Evolutionary conservation across 495 filamentous ascomycete species (phyloP).

Genomic region (Rusavskia elegans): DNA sequence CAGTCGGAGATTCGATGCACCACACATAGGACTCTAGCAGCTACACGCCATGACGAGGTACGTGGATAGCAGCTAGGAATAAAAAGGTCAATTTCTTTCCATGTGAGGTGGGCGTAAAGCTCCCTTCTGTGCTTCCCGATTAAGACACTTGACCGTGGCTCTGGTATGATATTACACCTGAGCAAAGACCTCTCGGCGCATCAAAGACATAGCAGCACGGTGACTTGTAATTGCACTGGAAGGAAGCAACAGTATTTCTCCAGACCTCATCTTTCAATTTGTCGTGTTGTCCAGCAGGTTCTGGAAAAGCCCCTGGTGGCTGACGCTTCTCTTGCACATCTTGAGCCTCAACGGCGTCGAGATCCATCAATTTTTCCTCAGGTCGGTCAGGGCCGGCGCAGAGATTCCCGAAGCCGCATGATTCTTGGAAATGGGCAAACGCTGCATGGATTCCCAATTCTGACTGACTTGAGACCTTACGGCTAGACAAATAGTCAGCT

Average conservation of each 20-base stretch:
- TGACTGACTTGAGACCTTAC: neutral
- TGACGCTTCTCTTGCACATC: neutral
- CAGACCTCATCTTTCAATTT: neutral
- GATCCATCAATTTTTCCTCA: neutral
- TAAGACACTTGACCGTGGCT: neutral
- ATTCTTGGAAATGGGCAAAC: slow-evolving; percentile 1
- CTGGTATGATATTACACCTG: slow-evolving; percentile 1
- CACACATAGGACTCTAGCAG: too few relatives aligned
- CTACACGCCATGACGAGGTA: too few relatives aligned
- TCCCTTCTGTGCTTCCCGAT: neutral
- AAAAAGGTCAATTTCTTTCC: too few relatives aligned
- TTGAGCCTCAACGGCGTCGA: neutral
- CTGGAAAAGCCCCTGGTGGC: neutral
- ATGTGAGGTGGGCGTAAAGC: neutral
- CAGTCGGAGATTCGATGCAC: too few relatives aligned
- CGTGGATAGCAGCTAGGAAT: too few relatives aligned
- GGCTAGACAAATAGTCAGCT: neutral
- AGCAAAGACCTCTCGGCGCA: slow-evolving; percentile 1
- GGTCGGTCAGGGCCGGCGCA: neutral
- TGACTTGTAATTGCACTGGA: neutral
- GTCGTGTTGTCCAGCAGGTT: neutral
- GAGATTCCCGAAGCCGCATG: neutral
- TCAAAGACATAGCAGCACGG: slow-evolving; percentile 2
- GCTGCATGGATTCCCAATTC: slow-evolving; percentile 2
- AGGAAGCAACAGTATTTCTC: neutral